These are phyloP conservation scores for Alternaria viburni DNA, from an alignment of 2,329 filamentous ascomycete genomes.

Conservation along the genomic window DNA sequence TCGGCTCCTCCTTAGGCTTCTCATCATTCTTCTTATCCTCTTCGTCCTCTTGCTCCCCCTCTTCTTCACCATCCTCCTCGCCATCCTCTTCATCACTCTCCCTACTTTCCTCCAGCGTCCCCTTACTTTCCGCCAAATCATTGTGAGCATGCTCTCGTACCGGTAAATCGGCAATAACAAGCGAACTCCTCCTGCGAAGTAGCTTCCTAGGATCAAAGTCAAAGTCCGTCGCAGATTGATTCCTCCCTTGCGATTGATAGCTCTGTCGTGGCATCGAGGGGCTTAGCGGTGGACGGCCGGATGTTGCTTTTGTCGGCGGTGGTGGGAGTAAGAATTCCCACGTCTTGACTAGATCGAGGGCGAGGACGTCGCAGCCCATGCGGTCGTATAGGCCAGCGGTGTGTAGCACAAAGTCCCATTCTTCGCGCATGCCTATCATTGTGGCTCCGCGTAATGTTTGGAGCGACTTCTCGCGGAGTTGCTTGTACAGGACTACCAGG, in stretches of 20 bases:
- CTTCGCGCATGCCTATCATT: conserved; percentile 76
- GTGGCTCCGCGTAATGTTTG: conserved; percentile 86
- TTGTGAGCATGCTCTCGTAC: conserved; percentile 30
- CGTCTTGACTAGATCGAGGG: conserved; percentile 80
- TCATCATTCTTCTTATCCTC: conserved; percentile 18
- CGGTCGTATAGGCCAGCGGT: conserved; percentile 84
- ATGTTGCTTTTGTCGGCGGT: conserved; percentile 20
- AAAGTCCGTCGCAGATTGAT: conserved; percentile 35
- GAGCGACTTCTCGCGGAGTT: conserved; percentile 79
- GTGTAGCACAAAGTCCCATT: conserved; percentile 89
- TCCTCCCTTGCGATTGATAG: conserved; percentile 24
- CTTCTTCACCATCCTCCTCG: conserved; percentile 49
- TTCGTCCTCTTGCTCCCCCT: conserved; percentile 47
- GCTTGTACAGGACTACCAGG: conserved; percentile 83
- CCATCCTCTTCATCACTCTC: conserved; percentile 37
- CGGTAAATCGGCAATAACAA: conserved; percentile 79
- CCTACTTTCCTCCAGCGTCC: conserved; percentile 26
- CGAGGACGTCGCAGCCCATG: conserved; percentile 92
- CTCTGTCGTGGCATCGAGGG: conserved; percentile 35
- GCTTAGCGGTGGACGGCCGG: conserved; percentile 29
- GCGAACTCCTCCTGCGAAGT: conserved; percentile 73
- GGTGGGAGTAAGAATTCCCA: conserved; percentile 76
- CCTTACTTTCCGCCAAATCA: conserved; percentile 22
- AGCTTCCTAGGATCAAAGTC: conserved; percentile 69
- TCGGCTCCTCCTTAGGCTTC: conserved; percentile 51